Evolutionary conservation across 1,284 basidiomycete species (phyloP), one percentile per base, ranked within the genome.

Genomic region (Sparassis latifolia): DNA sequence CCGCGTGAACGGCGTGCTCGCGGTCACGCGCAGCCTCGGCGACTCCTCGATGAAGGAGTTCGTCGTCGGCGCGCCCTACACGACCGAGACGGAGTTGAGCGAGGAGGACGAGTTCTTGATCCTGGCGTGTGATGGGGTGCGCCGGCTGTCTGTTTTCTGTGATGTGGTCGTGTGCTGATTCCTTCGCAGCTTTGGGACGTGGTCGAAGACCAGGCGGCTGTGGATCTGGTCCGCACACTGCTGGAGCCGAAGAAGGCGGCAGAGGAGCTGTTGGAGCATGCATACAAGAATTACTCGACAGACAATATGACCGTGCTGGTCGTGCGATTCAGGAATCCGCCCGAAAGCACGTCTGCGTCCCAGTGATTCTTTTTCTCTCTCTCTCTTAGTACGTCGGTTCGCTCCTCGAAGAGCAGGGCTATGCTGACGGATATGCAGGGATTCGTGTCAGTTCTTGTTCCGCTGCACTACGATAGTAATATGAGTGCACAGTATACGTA

Each of bases 1-100:
- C 55, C 85, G 97, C 7, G 97, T 99, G 33, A 98, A 98, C 61
- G 95, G 92, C 39, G 95, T 99, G 7, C 75, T 99, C 50, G 95
- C 94, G 6, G 97, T 99, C 20, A 99, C 97, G 12, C 79, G 97
- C 46, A 96, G 93, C 58, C 74, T 99, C 42, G 97, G 97, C 44
- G 97, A 99, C 66, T 89, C 92, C 0, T 91, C 93, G 5, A 99
- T 99, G 96, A 99, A 99, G 70, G 96, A 99, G 63, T 99, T 97
- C 65, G 96, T 99, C 5, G 96, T 99, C 42, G 97, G 97, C 1
- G 82, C 92, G 37, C 97, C 97, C 7, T 99, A 97, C 68, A 99
- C 97, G 10, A 99, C 97, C 12, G 94, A 98, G 69, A 98, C 96
- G 4, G 85, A 87, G 55, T 73, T 99, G 20, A 87, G 84, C 49